Evolutionary conservation across 2,329 filamentous ascomycete genomes (phyloP).

Genomic region (Fusarium sp.): DNA sequence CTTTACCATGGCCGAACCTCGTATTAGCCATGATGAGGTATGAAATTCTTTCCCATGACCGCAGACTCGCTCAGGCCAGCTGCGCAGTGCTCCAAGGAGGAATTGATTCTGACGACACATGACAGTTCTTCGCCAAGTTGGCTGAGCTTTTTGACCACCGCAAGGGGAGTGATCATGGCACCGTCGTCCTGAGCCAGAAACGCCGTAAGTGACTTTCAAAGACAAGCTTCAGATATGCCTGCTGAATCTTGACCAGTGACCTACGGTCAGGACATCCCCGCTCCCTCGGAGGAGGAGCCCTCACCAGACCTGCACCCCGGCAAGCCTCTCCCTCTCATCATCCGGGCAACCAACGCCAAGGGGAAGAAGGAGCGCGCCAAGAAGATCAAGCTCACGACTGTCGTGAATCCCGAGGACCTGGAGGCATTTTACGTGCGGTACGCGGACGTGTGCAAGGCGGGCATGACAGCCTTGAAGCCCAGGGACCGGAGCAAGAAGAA

Average conservation of each 20-base stretch:
- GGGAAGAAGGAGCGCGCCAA: slow-evolving; percentile 66
- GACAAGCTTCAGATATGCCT: neutral
- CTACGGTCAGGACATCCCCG: slow-evolving; percentile 56
- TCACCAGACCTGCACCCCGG: slow-evolving; percentile 71
- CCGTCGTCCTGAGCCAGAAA: slow-evolving; percentile 82
- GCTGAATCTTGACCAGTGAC: slow-evolving; percentile 52
- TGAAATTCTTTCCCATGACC: neutral
- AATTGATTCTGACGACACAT: slow-evolving; percentile 21
- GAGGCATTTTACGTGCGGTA: slow-evolving; percentile 87
- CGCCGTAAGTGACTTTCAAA: slow-evolving; percentile 64
- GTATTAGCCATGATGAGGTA: slow-evolving; percentile 46
- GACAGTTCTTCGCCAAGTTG: slow-evolving; percentile 79
- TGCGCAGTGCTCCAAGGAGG: slow-evolving; percentile 1
- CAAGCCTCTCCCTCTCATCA: slow-evolving; percentile 76
- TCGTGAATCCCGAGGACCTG: slow-evolving; percentile 80
- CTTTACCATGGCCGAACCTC: slow-evolving; percentile 36
- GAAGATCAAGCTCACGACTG: slow-evolving; percentile 82
- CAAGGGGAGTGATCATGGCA: slow-evolving; percentile 78
- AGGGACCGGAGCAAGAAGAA: slow-evolving; percentile 90
- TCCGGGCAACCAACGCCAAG: slow-evolving; percentile 88
- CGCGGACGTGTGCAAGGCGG: slow-evolving; percentile 89
- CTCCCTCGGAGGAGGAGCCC: slow-evolving; percentile 60
- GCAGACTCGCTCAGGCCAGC: neutral
- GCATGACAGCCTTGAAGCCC: slow-evolving; percentile 92
- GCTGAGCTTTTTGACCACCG: slow-evolving; percentile 74